Evolutionary conservation across 352 stramenopile species (phyloP).

Genomic region (Phytopythium ostracodes): DNA sequence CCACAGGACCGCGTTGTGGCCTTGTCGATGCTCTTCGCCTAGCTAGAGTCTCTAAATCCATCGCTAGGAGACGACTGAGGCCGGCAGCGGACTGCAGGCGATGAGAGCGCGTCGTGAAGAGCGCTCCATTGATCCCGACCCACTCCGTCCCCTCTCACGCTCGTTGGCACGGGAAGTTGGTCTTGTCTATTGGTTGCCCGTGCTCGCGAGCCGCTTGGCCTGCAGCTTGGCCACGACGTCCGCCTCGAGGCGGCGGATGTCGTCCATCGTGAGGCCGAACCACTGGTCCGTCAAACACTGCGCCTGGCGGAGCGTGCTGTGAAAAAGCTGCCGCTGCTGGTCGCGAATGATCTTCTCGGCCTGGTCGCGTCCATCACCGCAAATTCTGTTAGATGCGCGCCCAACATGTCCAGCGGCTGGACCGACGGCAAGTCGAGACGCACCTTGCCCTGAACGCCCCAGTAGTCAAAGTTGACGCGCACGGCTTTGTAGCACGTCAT

Average conservation of each 20-base stretch:
- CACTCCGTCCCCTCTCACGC: not conserved
- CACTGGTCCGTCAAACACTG: conserved; percentile 81
- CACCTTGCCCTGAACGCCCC: conserved; percentile 77
- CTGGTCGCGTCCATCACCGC: conserved; percentile 8
- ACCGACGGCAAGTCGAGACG: no score
- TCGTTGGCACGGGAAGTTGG: not conserved
- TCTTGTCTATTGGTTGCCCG: conserved; percentile 35
- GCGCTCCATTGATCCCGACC: not conserved
- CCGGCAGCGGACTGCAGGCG: not conserved
- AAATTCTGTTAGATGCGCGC: not conserved
- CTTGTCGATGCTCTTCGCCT: not conserved
- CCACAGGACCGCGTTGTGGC: not conserved
- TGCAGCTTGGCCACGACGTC: conserved; percentile 75
- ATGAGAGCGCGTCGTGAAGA: not conserved
- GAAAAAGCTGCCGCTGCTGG: conserved; percentile 81
- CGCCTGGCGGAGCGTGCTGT: conserved; percentile 57
- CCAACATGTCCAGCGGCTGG: no score
- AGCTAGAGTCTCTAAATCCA: not conserved
- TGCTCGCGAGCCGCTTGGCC: conserved; percentile 52
- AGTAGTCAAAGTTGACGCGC: conserved; percentile 88
- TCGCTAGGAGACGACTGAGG: not conserved
- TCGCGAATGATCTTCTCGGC: conserved; percentile 80
- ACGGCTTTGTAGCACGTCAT: conserved; percentile 89
- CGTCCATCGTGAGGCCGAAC: conserved; percentile 79
- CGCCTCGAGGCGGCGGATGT: conserved; percentile 76